Base-by-base conservation (phyloP, 2,329 filamentous ascomycete species). In the Juglanconis juglandina region DNA sequence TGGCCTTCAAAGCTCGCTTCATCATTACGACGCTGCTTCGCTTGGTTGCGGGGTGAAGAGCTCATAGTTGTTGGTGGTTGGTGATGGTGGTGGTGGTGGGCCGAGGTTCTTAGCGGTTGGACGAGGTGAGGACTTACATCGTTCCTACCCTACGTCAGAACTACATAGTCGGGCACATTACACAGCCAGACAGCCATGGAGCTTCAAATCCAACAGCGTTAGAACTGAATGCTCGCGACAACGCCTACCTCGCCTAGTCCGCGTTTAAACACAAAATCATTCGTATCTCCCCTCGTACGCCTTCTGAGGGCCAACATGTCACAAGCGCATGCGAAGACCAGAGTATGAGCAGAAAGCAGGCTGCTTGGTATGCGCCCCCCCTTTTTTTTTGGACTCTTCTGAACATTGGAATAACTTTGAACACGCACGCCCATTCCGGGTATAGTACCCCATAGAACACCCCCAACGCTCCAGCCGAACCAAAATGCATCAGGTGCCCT, bases 401-500 rank as follows among this genome's bases (percentile, higher is more conserved):
- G 32, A 51, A 60, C 44, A 60, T 53, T 56, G 46, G 9, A 44
- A 51, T 60, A 60, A 44, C 52, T 61, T 48, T 39, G 53, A 60
- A 53, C 53, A 57, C 57, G 48, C 51, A 13, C 55, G 46, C 49
- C 39, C 46, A 41, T 53, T 60, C 57, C 61, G 61, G 61, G 61
- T 63, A 63, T 63, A 57, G 32, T n/a, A 60, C 48, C 61, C 58
- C 57, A 53, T 53, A 60, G 57, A 63, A 63, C 62, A 61, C 62
- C 59, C 54, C 59, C 48, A 56, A 58, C 58, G 62, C 59, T 63
- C 62, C 62, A 62, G 53, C 62, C 62, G 53, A 59, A 55, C 59
- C 59, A 62, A 56, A 57, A 63, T 63, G 62, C 62, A 63, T 63
- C 62, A 62, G 54, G 56, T 53, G 55, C 52, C 59, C 62, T 61